phyloP scores from a whole-genome alignment of 2,329 filamentous ascomycete genomes.

The Diplodia seriata region DNA sequence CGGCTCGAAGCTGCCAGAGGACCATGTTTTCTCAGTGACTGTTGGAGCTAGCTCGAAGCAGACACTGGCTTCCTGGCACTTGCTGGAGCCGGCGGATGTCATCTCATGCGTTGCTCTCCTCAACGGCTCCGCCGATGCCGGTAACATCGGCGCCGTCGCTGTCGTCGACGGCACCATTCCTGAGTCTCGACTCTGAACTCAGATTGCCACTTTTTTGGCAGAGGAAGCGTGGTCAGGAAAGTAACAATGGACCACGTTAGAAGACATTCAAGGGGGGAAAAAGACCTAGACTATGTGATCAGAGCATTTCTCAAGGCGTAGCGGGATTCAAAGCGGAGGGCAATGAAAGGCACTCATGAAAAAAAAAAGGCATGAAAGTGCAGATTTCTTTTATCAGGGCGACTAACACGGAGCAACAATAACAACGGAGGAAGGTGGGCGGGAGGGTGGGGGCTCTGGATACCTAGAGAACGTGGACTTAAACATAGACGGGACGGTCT shows the following conservation, averaged over 20 bases:
- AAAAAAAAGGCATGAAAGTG: background rate
- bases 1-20: constrained; percentile 60
- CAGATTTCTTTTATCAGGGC: constrained; percentile 1
- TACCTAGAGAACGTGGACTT: constrained; percentile 14
- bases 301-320: constrained; percentile 29
- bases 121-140: constrained; percentile 57
- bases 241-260: background rate
- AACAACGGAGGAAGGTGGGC: background rate
- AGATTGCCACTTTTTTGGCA: background rate
- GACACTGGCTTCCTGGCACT: constrained; percentile 87
- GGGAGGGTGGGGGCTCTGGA: constrained; percentile 15
- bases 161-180: constrained; percentile 50
- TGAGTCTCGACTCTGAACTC: constrained; percentile 37
- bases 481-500: constrained; percentile 16
- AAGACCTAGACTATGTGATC: constrained; percentile 25
- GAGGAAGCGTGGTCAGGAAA: background rate
- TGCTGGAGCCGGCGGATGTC: constrained; percentile 87
- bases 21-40: constrained; percentile 87
- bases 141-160: constrained; percentile 50
- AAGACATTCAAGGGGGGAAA: background rate
- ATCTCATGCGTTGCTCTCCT: constrained; percentile 68
- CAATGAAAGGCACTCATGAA: constrained; percentile 7
- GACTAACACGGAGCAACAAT: constrained; percentile 12
- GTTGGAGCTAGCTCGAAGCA: constrained; percentile 92
- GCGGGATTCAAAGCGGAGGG: constrained; percentile 12